A percentile compares a stretch with the other conserved stretches of the same genome.
Evolutionary conservation across 768 basidiomycete genomes (phyloP).

Genomic region (Saitozyma sp.): DNA sequence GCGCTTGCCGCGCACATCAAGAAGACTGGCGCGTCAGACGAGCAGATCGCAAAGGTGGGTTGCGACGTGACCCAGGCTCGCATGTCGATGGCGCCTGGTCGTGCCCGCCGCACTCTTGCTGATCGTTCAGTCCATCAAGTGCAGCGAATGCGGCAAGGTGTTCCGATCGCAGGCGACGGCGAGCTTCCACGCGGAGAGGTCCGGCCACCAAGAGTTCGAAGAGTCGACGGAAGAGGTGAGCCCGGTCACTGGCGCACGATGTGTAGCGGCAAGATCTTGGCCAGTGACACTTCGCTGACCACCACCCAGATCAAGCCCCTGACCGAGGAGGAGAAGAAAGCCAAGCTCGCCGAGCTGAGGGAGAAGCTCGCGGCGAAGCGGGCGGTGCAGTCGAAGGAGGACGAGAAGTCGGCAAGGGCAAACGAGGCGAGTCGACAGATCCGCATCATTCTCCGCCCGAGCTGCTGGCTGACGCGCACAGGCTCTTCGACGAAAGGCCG

Average conservation of each 20-base stretch:
- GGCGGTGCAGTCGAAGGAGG: slow-evolving; percentile 67
- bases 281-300: not conserved
- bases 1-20: slow-evolving; percentile 55
- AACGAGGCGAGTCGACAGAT: slow-evolving; percentile 41
- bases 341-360: slow-evolving; percentile 74
- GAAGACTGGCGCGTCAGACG: slow-evolving; percentile 19
- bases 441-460: no score
- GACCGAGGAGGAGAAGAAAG: slow-evolving; percentile 88
- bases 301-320: slow-evolving; percentile 75
- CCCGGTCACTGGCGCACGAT: not conserved
- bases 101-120: not conserved
- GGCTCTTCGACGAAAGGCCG: slow-evolving; percentile 77
- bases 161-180: slow-evolving; percentile 85
- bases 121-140: slow-evolving; percentile 38
- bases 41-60: slow-evolving; percentile 47
- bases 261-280: slow-evolving; percentile 8
- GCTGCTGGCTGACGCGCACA: slow-evolving; percentile 56
- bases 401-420: slow-evolving; percentile 64
- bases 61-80: not conserved
- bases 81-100: no score
- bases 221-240: slow-evolving; percentile 89
- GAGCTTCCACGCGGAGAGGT: slow-evolving; percentile 91
- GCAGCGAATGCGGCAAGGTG: slow-evolving; percentile 70
- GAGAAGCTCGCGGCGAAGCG: slow-evolving; percentile 80
- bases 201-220: slow-evolving; percentile 92